phyloP scores from a whole-genome alignment of 2,329 filamentous ascomycete genomes.

The Colletotrichum magnum region DNA sequence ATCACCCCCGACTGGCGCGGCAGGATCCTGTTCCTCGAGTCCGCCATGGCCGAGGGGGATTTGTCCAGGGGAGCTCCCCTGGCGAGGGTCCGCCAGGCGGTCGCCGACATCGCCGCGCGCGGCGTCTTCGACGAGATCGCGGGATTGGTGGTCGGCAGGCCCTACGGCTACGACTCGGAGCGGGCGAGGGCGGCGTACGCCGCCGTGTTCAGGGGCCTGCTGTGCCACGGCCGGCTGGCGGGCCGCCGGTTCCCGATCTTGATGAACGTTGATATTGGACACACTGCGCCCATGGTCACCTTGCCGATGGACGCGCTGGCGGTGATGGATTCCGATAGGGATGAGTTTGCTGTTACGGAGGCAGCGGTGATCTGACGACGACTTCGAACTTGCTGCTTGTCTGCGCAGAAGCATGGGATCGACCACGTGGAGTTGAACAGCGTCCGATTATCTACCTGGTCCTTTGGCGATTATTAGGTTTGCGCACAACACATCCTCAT shows the following conservation, averaged over 20 bases:
- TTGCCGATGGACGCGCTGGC: conserved; percentile 55
- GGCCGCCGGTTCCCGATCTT: conserved; percentile 55
- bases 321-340: conserved; percentile 54
- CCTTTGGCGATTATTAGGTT: too few relatives aligned
- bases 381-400: too few relatives aligned
- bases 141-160: conserved; percentile 58
- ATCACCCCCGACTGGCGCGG: conserved; percentile 55
- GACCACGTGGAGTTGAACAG: too few relatives aligned
- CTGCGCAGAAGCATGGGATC: too few relatives aligned
- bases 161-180: conserved; percentile 56
- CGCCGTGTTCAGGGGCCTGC: conserved; percentile 48
- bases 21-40: conserved; percentile 58
- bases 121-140: conserved; percentile 58
- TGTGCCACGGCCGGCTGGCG: conserved; percentile 53
- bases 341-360: conserved; percentile 52
- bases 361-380: conserved; percentile 30
- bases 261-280: conserved; percentile 59
- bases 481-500: too few relatives aligned
- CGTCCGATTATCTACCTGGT: too few relatives aligned
- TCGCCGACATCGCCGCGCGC: conserved; percentile 58
- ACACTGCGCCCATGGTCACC: conserved; percentile 59
- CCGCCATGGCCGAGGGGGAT: conserved; percentile 50
- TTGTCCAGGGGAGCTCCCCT: conserved; percentile 45
- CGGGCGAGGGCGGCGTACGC: conserved; percentile 48
- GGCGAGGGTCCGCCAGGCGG: conserved; percentile 48